Conservation (phyloP, 768 basidiomycete species). For the Cystobasidiopsis lactophilus region DNA sequence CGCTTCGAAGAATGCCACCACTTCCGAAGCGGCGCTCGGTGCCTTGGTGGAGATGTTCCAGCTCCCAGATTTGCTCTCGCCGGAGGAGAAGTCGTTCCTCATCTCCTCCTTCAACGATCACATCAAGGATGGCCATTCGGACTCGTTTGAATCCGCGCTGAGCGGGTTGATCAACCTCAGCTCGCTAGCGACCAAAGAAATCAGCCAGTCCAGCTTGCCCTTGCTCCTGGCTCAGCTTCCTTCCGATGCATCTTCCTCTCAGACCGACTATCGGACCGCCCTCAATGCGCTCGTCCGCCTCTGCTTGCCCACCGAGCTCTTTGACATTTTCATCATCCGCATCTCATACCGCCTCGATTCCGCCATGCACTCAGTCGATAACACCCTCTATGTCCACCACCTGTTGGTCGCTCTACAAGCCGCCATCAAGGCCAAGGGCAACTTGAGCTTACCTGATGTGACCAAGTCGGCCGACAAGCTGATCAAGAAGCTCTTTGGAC, state of each 20-base stretch:
- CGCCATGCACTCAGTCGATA: conserved; percentile 31
- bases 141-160: conserved; percentile 25
- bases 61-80: conserved; percentile 39
- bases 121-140: conserved; percentile 32
- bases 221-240: conserved; percentile 56
- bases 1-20: conserved; percentile 25
- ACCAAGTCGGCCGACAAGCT: conserved; percentile 57
- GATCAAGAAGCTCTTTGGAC: conserved; percentile 44
- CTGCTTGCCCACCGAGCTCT: conserved; percentile 52
- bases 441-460: conserved; percentile 40
- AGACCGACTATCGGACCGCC: conserved; percentile 34
- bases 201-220: conserved; percentile 57
- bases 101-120: conserved; percentile 55
- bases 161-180: conserved; percentile 30
- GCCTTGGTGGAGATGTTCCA: conserved; percentile 46
- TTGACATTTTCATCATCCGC: conserved; percentile 58
- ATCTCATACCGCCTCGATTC: conserved; percentile 50
- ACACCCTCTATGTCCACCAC: conserved; percentile 67
- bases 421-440: conserved; percentile 36
- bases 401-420: conserved; percentile 48
- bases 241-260: conserved; percentile 36
- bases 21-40: conserved; percentile 39
- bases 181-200: conserved; percentile 35
- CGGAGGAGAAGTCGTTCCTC: conserved; percentile 55
- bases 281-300: conserved; percentile 39